Evolutionary conservation across 495 filamentous ascomycete species (phyloP).

Genomic region (Aspergillus panamensis): DNA sequence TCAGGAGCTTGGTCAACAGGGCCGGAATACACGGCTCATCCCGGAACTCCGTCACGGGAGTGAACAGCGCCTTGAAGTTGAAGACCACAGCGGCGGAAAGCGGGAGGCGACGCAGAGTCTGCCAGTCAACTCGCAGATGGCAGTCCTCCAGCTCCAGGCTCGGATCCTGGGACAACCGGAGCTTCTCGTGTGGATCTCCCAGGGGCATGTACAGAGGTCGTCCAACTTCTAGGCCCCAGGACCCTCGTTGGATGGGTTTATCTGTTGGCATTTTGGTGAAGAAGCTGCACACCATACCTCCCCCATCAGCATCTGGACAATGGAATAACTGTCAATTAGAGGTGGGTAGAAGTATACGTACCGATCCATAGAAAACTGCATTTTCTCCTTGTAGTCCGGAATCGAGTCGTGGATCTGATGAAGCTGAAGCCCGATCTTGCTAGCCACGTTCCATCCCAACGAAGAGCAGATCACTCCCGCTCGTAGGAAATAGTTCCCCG

Average conservation of each 20-base stretch:
- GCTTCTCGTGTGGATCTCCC: slow-evolving; percentile 62
- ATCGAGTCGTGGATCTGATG: slow-evolving; percentile 74
- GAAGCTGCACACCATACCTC: slow-evolving; percentile 47
- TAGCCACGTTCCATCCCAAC: slow-evolving; percentile 75
- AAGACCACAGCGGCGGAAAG: slow-evolving; percentile 74
- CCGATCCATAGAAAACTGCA: slow-evolving; percentile 87
- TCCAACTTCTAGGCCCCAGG: slow-evolving; percentile 82
- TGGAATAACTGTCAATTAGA: neutral
- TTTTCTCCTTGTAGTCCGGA: slow-evolving; percentile 88
- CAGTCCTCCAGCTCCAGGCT: slow-evolving; percentile 56
- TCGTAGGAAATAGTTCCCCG: slow-evolving; percentile 72
- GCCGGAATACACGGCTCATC: slow-evolving; percentile 73
- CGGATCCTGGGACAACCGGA: slow-evolving; percentile 54
- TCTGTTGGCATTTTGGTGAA: slow-evolving; percentile 76
- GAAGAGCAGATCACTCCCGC: slow-evolving; percentile 77
- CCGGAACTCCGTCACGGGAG: slow-evolving; percentile 65
- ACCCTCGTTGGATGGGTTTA: slow-evolving; percentile 77
- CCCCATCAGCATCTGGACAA: neutral
- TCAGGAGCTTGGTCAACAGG: slow-evolving; percentile 63
- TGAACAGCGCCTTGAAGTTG: slow-evolving; percentile 92
- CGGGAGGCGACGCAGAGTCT: slow-evolving; percentile 80
- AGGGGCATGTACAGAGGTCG: slow-evolving; percentile 75
- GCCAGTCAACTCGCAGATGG: slow-evolving; percentile 85
- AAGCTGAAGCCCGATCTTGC: slow-evolving; percentile 70
- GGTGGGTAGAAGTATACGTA: slow-evolving; percentile 26